Evolutionary conservation across 2,329 filamentous ascomycete genomes (phyloP), one percentile per base, ranked within the genome.

Genomic region (Penicillium olsonii): DNA sequence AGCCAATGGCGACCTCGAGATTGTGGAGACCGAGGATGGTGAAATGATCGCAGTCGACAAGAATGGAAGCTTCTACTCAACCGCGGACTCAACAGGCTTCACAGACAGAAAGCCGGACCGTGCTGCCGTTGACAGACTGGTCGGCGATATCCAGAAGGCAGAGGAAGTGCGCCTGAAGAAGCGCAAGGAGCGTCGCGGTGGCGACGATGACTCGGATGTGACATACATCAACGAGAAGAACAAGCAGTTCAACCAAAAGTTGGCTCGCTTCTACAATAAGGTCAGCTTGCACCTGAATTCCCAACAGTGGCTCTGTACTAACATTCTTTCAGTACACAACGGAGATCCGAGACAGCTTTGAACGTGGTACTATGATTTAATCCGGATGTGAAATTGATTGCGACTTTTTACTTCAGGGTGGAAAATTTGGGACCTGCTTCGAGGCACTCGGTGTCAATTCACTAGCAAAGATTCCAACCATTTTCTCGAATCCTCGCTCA

Each of bases 181-280:
- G 78, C 81, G 91, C 63, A 85, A 83, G 68, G 90, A 95, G 58
- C 81, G 91, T 68, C 83, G 85, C 68, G 87, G 86, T 68, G 87
- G 86, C 55, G 90, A 92, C 50, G 91, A 95, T 56, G 88, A 92
- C 40, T 87, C 84, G 22, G 94, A 99, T 72, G 88, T 97, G 63
- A 97, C 92, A 7, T 97, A 96, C 74, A 99, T 99, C 82, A 99
- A 99, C 75, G 91, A 96, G 75, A 96, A 99, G 87, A 99, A 99
- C 80, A 97, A 97, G 80, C 91, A 96, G 80, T 99, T 99, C 78
- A 99, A 99, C 84, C 86, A 95, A 77, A 97, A 99, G 77, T 78
- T 99, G 71, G 80, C 87, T 45, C 81, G 94, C 59, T 99, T 97
- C 77, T 99, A 99, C 75, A 94, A 99, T 76, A 95, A 96, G 75